A percentile compares a stretch with the other conserved stretches of the same genome.
Conservation (phyloP, 1,284 basidiomycete genomes). For the Melanopsichium pennsylvanicum region DNA sequence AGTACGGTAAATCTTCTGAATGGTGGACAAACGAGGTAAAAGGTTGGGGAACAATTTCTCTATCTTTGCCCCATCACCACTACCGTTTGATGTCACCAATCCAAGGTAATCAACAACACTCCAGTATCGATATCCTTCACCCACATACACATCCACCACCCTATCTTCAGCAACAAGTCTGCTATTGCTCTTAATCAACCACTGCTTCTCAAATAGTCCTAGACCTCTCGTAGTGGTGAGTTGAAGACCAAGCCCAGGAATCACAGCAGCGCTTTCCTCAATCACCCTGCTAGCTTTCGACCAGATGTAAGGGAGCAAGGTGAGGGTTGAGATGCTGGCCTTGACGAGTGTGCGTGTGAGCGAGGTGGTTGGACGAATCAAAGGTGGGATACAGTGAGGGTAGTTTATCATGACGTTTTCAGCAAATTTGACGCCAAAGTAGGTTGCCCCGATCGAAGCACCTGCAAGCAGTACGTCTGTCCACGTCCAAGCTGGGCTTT, state of each 20-base stretch:
- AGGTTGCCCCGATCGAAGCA: slow-evolving; percentile 3
- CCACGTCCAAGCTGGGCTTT: slow-evolving; percentile 9
- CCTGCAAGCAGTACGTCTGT: slow-evolving; percentile 7
- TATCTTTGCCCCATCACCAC: slow-evolving; percentile 1
- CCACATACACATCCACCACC: slow-evolving; percentile 54
- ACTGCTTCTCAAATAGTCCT: background rate
- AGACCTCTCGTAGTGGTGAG: slow-evolving; percentile 46
- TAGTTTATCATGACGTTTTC: slow-evolving; percentile 9
- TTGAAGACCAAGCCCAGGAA: slow-evolving; percentile 55
- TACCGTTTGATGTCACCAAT: slow-evolving; percentile 11
- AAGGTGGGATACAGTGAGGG: slow-evolving; percentile 14
- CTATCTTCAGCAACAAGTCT: slow-evolving; percentile 49
- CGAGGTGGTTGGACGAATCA: background rate
- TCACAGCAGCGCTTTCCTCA: slow-evolving; percentile 28
- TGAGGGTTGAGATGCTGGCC: background rate
- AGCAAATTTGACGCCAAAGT: slow-evolving; percentile 3
- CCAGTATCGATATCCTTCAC: slow-evolving; percentile 48
- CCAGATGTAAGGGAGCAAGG: slow-evolving; percentile 12
- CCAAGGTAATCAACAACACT: slow-evolving; percentile 53
- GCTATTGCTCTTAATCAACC: background rate
- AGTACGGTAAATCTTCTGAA: slow-evolving; percentile 33
- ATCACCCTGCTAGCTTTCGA: slow-evolving; percentile 22
- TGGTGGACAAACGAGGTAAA: slow-evolving; percentile 25
- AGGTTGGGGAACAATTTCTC: slow-evolving; percentile 30
- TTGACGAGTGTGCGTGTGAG: background rate